phyloP scores from a whole-genome alignment of 2,329 filamentous ascomycete genomes.

The Trichoderma polysporum region DNA sequence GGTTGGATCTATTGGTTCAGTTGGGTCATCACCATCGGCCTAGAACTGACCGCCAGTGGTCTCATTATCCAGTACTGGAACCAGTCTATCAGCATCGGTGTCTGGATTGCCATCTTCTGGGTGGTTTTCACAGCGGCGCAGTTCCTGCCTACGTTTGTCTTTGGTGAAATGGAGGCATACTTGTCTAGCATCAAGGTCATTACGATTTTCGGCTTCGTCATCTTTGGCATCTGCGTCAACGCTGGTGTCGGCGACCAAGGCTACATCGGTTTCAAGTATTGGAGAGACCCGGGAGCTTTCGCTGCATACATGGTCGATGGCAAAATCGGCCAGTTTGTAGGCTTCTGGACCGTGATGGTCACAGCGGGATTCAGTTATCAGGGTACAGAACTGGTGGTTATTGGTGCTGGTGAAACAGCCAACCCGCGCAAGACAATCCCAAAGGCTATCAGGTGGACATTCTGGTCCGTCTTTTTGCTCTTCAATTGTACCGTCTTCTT shows the following conservation, averaged over 20 bases:
- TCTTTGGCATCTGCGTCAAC: constrained; percentile 74
- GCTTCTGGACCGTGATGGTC: constrained; percentile 68
- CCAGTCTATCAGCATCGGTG: constrained; percentile 59
- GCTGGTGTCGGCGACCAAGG: constrained; percentile 67
- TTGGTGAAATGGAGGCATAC: constrained; percentile 78
- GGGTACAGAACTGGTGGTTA: constrained; percentile 73
- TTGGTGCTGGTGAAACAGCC: constrained; percentile 74
- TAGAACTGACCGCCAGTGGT: constrained; percentile 71
- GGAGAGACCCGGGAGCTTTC: constrained; percentile 67
- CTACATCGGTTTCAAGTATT: constrained; percentile 74
- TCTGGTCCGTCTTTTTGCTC: constrained; percentile 70
- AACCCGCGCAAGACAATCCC: constrained; percentile 73
- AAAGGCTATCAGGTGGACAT: constrained; percentile 69
- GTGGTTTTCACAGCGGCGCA: constrained; percentile 67
- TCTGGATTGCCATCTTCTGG: constrained; percentile 75
- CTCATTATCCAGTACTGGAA: constrained; percentile 78
- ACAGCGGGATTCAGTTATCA: constrained; percentile 70
- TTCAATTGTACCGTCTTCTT: constrained; percentile 68
- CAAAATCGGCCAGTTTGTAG: constrained; percentile 61
- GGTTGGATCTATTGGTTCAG: constrained; percentile 84
- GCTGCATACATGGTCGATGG: constrained; percentile 57
- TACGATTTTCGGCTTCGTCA: constrained; percentile 71
- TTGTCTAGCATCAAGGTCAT: constrained; percentile 75
- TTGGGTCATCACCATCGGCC: constrained; percentile 70
- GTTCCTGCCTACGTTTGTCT: constrained; percentile 69